phyloP scores from a whole-genome alignment of 192 early-diverging fungal species.

The Phycomyces blakesleeanus region DNA sequence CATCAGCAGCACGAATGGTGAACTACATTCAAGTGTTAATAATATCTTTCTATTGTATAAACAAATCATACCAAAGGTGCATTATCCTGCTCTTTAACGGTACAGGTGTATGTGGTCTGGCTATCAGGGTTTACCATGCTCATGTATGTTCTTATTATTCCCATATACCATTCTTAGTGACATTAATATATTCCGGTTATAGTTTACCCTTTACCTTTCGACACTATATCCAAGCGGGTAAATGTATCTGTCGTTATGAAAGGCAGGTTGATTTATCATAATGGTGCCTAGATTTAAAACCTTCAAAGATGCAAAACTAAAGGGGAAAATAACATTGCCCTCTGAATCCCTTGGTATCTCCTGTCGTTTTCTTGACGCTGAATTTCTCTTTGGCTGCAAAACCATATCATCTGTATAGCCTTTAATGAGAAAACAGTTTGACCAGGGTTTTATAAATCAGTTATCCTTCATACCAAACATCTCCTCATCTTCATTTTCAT shows the following conservation, averaged over 20 bases:
- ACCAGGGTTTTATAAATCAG: neutral
- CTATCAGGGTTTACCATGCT: conserved; percentile 60
- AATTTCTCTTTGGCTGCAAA: conserved; percentile 14
- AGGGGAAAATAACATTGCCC: conserved; percentile 62
- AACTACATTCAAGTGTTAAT: conserved; percentile 36
- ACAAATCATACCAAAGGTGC: conserved; percentile 42
- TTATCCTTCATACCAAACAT: neutral
- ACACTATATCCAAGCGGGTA: conserved; percentile 77
- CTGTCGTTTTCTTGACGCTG: conserved; percentile 3
- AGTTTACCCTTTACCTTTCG: conserved; percentile 36
- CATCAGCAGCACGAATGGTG: conserved; percentile 66
- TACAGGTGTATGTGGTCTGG: conserved; percentile 62
- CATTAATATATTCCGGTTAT: no score
- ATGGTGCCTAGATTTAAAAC: conserved; percentile 59
- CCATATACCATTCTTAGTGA: no score
- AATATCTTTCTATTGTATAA: neutral
- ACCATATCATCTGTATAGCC: neutral
- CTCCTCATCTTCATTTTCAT: conserved; percentile 8
- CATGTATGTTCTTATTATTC: conserved; percentile 49
- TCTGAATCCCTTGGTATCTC: conserved; percentile 35
- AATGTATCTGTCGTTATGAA: conserved; percentile 80
- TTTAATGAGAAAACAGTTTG: neutral
- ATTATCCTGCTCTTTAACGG: conserved; percentile 63
- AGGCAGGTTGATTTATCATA: conserved; percentile 52
- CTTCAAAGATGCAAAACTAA: conserved; percentile 59